Base-by-base conservation (phyloP, 768 basidiomycete genomes). In the Suillus occidentalis region DNA sequence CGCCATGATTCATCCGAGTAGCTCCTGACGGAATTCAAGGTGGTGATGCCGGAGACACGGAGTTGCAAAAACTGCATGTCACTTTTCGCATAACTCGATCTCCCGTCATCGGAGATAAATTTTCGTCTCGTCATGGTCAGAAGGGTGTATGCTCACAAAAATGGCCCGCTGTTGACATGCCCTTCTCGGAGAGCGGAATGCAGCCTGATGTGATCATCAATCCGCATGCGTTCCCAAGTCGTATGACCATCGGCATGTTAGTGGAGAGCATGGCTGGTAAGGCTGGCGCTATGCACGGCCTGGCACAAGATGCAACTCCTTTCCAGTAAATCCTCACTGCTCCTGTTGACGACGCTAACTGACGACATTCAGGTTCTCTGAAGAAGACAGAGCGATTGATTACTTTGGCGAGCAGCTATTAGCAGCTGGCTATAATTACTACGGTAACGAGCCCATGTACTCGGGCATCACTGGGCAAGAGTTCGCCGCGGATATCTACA, bases 241-340 rank as follows among this genome's bases (percentile, higher is more conserved):
- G 97, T 70, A 99, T 99, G 97, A 99, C 97, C 1, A 99, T 99
- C 71, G 97, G 97, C 65, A 99, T 99, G 97, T 89, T 99, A 75
- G 95, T 99, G 64, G 97, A 99, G 83, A 97, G 94, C 78, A 89
- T 99, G 89, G 97, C 97, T 0, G 97, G 97, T n/a, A 99, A 99
- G 77, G 92, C 97, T 2, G 97, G 97, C 64, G 92, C 97, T 9
- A 93, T 99, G 92, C 97, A 99, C 70, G 97, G 97, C 50, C 83
- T 99, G 28, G 95, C 97, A 16, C 97, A 99, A 76, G 97, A 99
- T 79, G 97, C 94, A 16, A 98, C 97, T 22, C 97, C 97, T 20
- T 99, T 99, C 86, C 92, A 92, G 94, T 97, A 72, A 71, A 91
- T 78, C 16, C 28, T 61, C 25, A 22, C 61, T 71, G 56, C 43